A percentile compares a stretch with the other conserved stretches of the same genome.
phyloP scores from a whole-genome alignment of 2,329 filamentous ascomycete genomes.

The Elsinoe batatas region DNA sequence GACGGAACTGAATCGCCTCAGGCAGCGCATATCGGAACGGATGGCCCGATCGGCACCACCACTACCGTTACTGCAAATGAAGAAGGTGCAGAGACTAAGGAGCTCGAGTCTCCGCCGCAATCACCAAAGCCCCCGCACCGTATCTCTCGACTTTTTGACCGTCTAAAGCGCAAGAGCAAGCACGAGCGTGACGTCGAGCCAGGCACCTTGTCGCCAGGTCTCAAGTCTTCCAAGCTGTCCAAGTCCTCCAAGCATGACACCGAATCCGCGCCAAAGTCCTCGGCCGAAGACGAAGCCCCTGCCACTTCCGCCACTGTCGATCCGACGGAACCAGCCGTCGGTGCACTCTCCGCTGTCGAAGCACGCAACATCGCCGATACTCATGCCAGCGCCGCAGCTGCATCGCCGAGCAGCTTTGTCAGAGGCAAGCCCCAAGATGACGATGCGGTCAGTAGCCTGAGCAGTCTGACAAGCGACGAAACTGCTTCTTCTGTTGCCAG shows the following conservation, averaged over 20 bases:
- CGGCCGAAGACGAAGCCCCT: neutral
- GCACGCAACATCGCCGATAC: neutral
- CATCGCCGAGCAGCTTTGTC: conserved; percentile 1
- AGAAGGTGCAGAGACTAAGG: neutral
- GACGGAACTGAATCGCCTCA: neutral
- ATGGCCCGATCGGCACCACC: conserved; percentile 16
- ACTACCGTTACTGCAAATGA: neutral
- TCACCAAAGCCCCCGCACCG: conserved; percentile 2
- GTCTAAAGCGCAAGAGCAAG: conserved; percentile 2
- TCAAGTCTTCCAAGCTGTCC: neutral
- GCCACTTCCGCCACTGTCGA: conserved; percentile 2
- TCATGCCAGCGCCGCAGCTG: neutral
- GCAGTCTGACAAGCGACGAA: conserved; percentile 1
- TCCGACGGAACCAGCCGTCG: conserved; percentile 3
- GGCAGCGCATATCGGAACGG: conserved; percentile 16
- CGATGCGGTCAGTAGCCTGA: neutral
- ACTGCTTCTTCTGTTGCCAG: neutral
- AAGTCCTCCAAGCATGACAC: neutral
- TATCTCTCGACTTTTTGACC: neutral
- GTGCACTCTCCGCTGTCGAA: conserved; percentile 5
- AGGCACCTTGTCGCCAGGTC: neutral
- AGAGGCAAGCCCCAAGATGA: neutral
- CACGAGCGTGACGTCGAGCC: conserved; percentile 7
- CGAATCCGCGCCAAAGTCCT: neutral
- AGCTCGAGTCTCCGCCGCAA: neutral